Conservation (phyloP, 2,329 filamentous ascomycete species). For the Paraphoma sp. region DNA sequence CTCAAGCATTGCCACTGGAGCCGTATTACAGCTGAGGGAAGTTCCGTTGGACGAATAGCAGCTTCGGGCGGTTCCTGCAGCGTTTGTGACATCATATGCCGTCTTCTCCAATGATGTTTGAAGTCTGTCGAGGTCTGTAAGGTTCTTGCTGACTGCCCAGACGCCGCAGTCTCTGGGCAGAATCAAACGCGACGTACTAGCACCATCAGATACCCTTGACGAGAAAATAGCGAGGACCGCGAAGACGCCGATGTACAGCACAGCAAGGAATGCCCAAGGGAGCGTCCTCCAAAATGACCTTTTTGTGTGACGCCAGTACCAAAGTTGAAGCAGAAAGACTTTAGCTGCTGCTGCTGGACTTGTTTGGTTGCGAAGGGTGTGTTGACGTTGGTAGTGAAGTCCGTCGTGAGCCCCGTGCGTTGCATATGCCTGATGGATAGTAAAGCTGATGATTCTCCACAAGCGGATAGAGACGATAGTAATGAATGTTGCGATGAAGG, state of each 20-base stretch:
- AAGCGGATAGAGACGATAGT: background rate
- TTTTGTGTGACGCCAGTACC: background rate
- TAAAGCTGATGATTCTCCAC: background rate
- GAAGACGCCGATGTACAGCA: background rate
- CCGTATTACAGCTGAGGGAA: background rate
- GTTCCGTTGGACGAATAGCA: background rate
- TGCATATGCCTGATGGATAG: background rate
- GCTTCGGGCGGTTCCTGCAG: background rate
- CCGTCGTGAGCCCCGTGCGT: background rate
- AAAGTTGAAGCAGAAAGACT: background rate
- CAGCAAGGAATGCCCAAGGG: background rate
- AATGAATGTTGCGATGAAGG: background rate
- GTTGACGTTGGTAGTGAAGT: conserved; percentile 1
- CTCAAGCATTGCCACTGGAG: background rate
- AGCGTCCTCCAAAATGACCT: background rate
- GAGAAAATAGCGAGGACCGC: background rate
- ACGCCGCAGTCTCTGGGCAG: background rate
- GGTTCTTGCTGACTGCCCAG: background rate
- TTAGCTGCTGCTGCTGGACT: background rate
- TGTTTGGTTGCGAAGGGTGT: background rate
- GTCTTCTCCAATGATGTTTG: background rate
- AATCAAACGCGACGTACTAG: background rate
- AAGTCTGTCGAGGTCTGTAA: background rate
- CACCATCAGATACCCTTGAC: background rate
- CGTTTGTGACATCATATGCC: background rate